Evolutionary conservation across 176 grass and related monocot genomes (phyloP).

Genomic region (Ensete glaucum): DNA sequence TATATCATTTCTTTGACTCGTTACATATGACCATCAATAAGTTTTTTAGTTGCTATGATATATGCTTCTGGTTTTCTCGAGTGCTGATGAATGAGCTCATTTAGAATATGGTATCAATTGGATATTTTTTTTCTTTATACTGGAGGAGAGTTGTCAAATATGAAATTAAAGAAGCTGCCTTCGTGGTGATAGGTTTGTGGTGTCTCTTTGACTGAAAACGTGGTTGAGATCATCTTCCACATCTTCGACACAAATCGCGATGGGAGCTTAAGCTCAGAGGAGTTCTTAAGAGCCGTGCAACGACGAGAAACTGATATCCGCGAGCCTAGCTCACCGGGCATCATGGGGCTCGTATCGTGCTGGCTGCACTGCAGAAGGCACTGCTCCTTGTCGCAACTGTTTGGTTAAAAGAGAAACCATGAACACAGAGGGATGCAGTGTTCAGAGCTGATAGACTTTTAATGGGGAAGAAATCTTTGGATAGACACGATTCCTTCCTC

Average conservation of each 20-base stretch:
- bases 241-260: slow-evolving; percentile 68
- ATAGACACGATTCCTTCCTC: too few relatives aligned
- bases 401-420: neutral
- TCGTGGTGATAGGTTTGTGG: slow-evolving; percentile 51
- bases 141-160: neutral
- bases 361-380: slow-evolving; percentile 45
- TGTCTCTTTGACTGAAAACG: slow-evolving; percentile 50
- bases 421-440: too few relatives aligned
- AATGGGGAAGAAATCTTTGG: too few relatives aligned
- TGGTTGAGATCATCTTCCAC: slow-evolving; percentile 68
- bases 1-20: neutral
- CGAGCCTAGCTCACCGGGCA: slow-evolving; percentile 35
- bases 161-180: slow-evolving; percentile 7
- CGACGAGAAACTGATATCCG: slow-evolving; percentile 61
- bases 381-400: slow-evolving; percentile 14
- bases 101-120: neutral
- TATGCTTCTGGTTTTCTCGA: neutral
- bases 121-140: neutral
- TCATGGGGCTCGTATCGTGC: slow-evolving; percentile 44
- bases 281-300: slow-evolving; percentile 72
- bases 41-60: neutral
- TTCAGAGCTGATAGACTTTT: too few relatives aligned
- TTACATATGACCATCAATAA: neutral
- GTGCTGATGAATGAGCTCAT: neutral
- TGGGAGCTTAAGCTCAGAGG: slow-evolving; percentile 57